These are phyloP conservation scores for Xylariaceae sp. DNA, from an alignment of 2,329 filamentous ascomycete species.

Conservation along the genomic window DNA sequence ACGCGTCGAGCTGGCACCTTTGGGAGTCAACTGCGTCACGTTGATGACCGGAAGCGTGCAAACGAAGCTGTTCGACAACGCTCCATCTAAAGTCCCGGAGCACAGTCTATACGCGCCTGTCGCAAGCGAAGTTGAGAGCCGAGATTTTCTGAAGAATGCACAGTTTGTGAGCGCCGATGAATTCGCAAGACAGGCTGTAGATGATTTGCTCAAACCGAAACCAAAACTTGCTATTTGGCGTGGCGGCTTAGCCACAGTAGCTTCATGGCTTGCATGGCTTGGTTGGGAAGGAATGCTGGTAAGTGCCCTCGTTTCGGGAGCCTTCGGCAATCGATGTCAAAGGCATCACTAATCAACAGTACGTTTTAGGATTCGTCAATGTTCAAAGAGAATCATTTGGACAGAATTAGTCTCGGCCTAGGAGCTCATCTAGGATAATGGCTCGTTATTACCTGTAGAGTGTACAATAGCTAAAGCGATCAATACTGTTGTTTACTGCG, in stretches of 20 bases:
- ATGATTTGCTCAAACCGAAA: slow-evolving; percentile 25
- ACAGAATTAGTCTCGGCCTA: slow-evolving; percentile 9
- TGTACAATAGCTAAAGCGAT: too few relatives aligned
- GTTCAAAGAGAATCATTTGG: slow-evolving; percentile 21
- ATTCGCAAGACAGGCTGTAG: slow-evolving; percentile 30
- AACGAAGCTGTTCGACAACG: slow-evolving; percentile 29
- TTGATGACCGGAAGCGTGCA: slow-evolving; percentile 31
- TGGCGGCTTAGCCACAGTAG: slow-evolving; percentile 26
- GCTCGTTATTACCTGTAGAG: too few relatives aligned
- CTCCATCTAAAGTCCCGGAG: slow-evolving; percentile 26
- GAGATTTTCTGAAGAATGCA: slow-evolving; percentile 26
- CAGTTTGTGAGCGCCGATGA: slow-evolving; percentile 25
- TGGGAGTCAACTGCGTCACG: slow-evolving; percentile 32
- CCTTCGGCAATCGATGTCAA: not conserved
- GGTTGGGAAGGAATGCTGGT: slow-evolving; percentile 34
- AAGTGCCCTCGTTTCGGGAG: slow-evolving; percentile 10
- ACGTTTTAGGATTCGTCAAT: slow-evolving; percentile 20
- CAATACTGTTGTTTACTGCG: too few relatives aligned
- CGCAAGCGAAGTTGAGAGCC: slow-evolving; percentile 24
- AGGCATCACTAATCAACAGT: slow-evolving; percentile 7
- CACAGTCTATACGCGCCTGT: slow-evolving; percentile 28
- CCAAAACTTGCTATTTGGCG: slow-evolving; percentile 29
- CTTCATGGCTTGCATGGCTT: slow-evolving; percentile 28
- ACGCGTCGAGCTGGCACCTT: slow-evolving; percentile 31
- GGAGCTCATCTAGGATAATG: too few relatives aligned